These are phyloP conservation scores for Nemania abortiva DNA, from an alignment of 2,329 filamentous ascomycete species.

Conservation along the genomic window DNA sequence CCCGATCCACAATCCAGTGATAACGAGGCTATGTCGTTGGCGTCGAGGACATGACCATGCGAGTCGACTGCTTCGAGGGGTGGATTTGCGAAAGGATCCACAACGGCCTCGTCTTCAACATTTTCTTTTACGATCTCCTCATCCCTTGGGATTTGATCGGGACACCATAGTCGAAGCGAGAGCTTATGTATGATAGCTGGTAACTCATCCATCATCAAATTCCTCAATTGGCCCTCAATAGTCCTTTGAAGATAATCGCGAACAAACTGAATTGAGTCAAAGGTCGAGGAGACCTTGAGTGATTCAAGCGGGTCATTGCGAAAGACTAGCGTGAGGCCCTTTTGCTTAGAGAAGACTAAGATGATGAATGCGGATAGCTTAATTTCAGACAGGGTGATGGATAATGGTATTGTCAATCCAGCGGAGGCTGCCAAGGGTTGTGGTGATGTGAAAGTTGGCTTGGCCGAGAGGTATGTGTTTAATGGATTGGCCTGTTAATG, in stretches of 20 bases:
- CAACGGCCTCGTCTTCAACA: conserved; percentile 67
- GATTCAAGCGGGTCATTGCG: conserved; percentile 98
- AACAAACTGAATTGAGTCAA: conserved; percentile 98
- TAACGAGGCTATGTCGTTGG: conserved; percentile 79
- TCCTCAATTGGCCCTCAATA: conserved; percentile 92
- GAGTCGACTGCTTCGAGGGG: conserved; percentile 86
- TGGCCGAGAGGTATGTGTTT: conserved; percentile 93
- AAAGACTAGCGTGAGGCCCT: conserved; percentile 95
- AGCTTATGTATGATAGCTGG: conserved; percentile 96
- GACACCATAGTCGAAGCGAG: conserved; percentile 88
- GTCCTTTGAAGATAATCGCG: conserved; percentile 96
- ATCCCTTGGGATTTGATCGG: conserved; percentile 81
- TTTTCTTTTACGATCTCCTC: conserved; percentile 66
- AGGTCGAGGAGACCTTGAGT: conserved; percentile 97
- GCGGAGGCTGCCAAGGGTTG: conserved; percentile 91
- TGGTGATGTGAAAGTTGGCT: conserved; percentile 92
- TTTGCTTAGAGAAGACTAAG: conserved; percentile 96
- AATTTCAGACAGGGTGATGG: conserved; percentile 96
- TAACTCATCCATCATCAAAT: conserved; percentile 97
- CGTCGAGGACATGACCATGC: conserved; percentile 80
- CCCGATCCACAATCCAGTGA: conserved; percentile 84
- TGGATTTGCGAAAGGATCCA: conserved; percentile 85
- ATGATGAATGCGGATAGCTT: conserved; percentile 97
- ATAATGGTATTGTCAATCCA: conserved; percentile 94
- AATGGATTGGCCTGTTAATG: conserved; percentile 84